Percentiles rank a stretch among this genome's conserved stretches.
Conservation (phyloP, 805 yeast genomes). For the Teunomyces gatunensis region DNA sequence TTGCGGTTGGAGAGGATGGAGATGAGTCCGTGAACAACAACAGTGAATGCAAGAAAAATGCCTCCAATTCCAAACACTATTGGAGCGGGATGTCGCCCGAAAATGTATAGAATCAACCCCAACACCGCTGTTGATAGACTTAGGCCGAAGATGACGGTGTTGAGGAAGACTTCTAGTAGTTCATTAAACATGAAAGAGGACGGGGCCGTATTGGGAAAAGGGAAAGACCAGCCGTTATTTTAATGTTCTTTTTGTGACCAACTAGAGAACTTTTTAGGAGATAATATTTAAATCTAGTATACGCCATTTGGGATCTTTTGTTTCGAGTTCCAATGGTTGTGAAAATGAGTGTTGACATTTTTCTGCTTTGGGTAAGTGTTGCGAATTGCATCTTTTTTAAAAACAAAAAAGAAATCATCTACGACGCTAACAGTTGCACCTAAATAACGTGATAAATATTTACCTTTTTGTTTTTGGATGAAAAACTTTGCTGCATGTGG, state of each 20-base stretch:
- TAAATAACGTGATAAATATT: background rate
- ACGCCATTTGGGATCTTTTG: background rate
- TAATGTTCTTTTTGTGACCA: background rate
- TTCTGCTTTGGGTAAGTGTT: conserved; percentile 2
- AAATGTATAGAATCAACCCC: conserved; percentile 4
- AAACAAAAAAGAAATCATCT: background rate
- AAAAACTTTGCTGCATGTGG: no score
- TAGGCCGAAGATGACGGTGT: background rate
- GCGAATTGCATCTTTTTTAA: background rate
- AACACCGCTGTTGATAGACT: background rate
- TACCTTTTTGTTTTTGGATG: no score
- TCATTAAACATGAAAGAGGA: background rate
- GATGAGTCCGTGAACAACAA: background rate
- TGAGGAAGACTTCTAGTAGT: conserved; percentile 2
- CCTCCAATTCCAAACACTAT: conserved; percentile 3
- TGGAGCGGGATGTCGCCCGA: background rate
- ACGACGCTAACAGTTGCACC: background rate
- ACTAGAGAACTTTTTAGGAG: background rate
- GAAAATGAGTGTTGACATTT: conserved; percentile 1
- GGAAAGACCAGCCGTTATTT: background rate
- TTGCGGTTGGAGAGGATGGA: background rate
- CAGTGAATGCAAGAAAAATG: conserved; percentile 1
- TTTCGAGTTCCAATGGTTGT: background rate
- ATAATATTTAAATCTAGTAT: background rate
- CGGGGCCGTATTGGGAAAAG: background rate